phyloP scores from a whole-genome alignment of 768 basidiomycete genomes.

The Hygrocybe coccinea region DNA sequence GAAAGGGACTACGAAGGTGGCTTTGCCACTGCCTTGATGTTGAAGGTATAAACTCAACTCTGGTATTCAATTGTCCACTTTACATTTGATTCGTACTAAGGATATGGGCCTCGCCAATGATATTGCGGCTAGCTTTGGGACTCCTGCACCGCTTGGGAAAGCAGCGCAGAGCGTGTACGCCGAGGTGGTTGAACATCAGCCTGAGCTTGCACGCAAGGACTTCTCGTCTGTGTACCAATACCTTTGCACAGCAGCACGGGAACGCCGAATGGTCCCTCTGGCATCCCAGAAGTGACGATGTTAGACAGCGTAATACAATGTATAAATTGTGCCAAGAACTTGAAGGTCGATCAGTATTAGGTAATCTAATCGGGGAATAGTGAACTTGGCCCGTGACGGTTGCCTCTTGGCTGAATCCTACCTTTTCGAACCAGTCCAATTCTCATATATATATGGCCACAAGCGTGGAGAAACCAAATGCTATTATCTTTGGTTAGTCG shows the following conservation, averaged over 20 bases:
- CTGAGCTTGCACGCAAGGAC: constrained; percentile 64
- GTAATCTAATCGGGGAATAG: too few species aligned
- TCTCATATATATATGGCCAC: constrained; percentile 29
- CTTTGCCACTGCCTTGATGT: constrained; percentile 77
- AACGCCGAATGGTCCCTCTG: neutral
- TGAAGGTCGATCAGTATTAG: too few species aligned
- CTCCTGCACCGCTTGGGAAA: constrained; percentile 60
- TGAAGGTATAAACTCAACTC: constrained; percentile 50
- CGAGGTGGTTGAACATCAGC: constrained; percentile 46
- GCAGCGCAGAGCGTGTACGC: constrained; percentile 62
- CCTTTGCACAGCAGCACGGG: constrained; percentile 27
- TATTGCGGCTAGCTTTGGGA: constrained; percentile 47
- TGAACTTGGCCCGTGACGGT: too few species aligned
- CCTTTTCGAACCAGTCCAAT: neutral
- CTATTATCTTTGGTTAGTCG: constrained; percentile 68
- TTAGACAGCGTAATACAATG: neutral
- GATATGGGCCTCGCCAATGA: constrained; percentile 80
- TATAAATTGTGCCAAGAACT: too few species aligned
- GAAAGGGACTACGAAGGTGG: constrained; percentile 82
- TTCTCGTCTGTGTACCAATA: constrained; percentile 79
- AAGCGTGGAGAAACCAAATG: constrained; percentile 47
- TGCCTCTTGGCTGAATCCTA: neutral
- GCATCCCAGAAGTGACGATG: neutral
- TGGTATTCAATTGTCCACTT: constrained; percentile 1
- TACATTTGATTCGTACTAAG: constrained; percentile 34